These are phyloP conservation scores for Amauroascus verrucosus DNA, from an alignment of 2,329 filamentous ascomycete genomes.

Conservation along the genomic window DNA sequence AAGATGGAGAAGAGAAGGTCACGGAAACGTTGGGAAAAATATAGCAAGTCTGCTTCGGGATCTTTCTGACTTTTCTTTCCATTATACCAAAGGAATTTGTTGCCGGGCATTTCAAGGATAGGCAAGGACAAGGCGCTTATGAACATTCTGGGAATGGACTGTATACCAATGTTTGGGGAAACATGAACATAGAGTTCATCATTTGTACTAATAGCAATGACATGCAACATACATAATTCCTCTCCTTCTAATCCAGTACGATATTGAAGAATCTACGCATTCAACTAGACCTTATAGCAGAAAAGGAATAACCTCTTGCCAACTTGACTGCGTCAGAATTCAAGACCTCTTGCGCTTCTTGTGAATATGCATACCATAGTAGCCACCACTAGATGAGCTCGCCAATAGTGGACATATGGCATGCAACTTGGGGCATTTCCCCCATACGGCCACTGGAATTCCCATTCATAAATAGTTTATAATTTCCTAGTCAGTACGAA, in stretches of 20 bases:
- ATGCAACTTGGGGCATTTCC: too few species aligned
- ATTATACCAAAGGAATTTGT: not conserved
- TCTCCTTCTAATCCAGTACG: not conserved
- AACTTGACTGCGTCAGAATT: too few species aligned
- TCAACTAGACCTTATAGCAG: too few species aligned
- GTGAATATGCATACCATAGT: too few species aligned
- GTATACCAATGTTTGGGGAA: not conserved
- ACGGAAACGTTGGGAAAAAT: not conserved
- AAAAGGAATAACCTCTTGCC: too few species aligned
- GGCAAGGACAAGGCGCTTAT: not conserved
- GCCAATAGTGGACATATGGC: too few species aligned
- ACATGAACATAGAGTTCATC: not conserved
- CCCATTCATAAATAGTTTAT: too few species aligned
- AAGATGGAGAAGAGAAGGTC: conserved; percentile 36
- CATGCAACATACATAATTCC: conserved; percentile 4
- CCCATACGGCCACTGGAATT: too few species aligned
- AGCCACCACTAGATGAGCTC: too few species aligned
- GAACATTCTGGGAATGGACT: not conserved
- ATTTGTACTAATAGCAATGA: conserved; percentile 11
- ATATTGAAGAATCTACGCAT: too few species aligned
- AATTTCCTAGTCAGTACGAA: too few species aligned
- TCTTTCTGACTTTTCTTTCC: not conserved
- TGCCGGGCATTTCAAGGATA: not conserved
- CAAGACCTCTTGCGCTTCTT: too few species aligned
- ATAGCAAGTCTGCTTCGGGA: not conserved